Base-by-base conservation (phyloP, 305 asterid species). In the Euphrasia arctica region DNA sequence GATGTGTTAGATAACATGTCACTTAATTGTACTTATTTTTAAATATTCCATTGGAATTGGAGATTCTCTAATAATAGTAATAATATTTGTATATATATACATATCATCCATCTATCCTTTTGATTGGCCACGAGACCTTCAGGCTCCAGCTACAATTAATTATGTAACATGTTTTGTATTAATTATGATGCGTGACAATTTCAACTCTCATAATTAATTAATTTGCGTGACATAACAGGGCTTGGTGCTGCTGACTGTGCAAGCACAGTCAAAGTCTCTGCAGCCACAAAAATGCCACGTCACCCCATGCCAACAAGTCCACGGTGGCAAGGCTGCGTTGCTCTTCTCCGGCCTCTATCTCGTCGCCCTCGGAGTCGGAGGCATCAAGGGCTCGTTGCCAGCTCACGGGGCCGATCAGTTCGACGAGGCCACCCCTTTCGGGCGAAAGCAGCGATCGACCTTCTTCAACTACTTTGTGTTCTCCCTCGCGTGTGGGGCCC, bases 401-500 rank as follows among this genome's bases (percentile, higher is more conserved):
- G 73, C 89, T 4, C 97, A 87, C 7, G 96, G 97, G 22, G 98
- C 97, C 0, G 98, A 92, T 62, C 98, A 89, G 58, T 79, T 92
- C 0, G 96, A 90, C 25, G 96, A 74, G 43, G 64, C 48, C 56
- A 78, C 78, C 2, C 83, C 91, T 0, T 67, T 57, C 13, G 96
- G 91, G 5, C 75, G 97, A 64, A 86, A 86, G 70, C 87, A 75
- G 10, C 66, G 90, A 36, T 90, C 96, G 2, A 80, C 88, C 15
- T 92, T 90, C 83, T 92, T 92, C 85, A 92, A 92, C 82, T 90
- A 88, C 64, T 90, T 80, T 22, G 91, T 92, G 54, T 86, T 90
- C 63, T 84, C 87, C 58, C 88, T 90, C 5, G 67, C 96, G 0
- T 73, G 67, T 59, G 98, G 98, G 8, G 87, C 71, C 13, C 80